These are phyloP conservation scores for Lactifluus pinguis DNA, from an alignment of 768 basidiomycete genomes.

Conservation along the genomic window DNA sequence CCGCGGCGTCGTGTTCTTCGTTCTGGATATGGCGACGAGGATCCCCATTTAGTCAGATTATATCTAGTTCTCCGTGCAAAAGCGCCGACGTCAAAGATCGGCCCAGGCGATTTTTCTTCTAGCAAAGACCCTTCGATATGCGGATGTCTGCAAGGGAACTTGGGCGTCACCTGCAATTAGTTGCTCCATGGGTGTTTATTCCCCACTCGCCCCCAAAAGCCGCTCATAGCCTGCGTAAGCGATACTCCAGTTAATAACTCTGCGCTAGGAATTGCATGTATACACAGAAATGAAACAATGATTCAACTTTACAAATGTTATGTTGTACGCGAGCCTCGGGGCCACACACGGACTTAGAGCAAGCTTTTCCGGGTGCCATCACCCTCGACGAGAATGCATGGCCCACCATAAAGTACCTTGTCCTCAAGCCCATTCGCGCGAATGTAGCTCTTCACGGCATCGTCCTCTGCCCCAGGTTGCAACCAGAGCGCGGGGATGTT, in stretches of 20 bases:
- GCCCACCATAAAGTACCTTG: slow-evolving; percentile 71
- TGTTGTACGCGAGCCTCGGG: neutral
- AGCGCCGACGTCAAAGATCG: neutral
- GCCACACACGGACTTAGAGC: neutral
- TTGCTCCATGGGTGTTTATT: neutral
- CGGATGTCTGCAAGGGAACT: neutral
- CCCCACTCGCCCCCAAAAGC: neutral
- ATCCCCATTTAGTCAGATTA: neutral
- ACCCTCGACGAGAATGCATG: slow-evolving; percentile 74
- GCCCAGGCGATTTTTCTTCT: neutral
- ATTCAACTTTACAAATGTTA: neutral
- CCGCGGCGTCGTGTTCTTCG: neutral
- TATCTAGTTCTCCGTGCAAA: neutral
- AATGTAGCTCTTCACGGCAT: slow-evolving; percentile 53
- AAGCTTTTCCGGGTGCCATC: slow-evolving; percentile 37
- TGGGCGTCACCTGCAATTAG: too few relatives aligned
- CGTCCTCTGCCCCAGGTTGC: slow-evolving; percentile 80
- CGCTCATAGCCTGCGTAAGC: neutral
- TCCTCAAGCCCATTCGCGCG: slow-evolving; percentile 53
- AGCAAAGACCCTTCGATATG: neutral
- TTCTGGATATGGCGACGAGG: neutral
- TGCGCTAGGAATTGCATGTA: neutral
- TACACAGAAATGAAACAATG: neutral
- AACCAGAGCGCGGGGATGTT: slow-evolving; percentile 77
- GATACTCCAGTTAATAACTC: neutral